phyloP scores from a whole-genome alignment of 768 basidiomycete species.

The Rhizopogon roseolus region DNA sequence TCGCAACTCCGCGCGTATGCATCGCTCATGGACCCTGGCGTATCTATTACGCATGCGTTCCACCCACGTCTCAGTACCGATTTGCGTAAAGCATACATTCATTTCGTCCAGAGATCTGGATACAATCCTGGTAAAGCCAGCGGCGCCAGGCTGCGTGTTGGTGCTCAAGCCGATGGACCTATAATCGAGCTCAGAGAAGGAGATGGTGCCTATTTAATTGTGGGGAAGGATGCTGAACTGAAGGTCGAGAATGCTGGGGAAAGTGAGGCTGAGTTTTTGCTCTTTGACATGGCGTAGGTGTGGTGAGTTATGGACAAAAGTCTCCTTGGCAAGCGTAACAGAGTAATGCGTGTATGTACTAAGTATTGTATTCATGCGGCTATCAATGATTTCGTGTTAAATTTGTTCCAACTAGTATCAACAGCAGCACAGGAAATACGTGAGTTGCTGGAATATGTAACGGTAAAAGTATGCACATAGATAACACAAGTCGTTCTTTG shows the following conservation, averaged over 20 bases:
- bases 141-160: constrained; percentile 58
- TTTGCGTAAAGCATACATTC: constrained; percentile 69
- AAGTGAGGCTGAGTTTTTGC: constrained; percentile 62
- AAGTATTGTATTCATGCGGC: neutral
- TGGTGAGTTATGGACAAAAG: too few relatives aligned
- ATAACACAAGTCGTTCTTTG: neutral
- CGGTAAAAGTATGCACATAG: too few relatives aligned
- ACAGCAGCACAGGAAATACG: too few relatives aligned
- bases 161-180: constrained; percentile 31
- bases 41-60: constrained; percentile 50
- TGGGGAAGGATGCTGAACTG: constrained; percentile 30
- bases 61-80: constrained; percentile 22
- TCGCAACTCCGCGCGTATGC: constrained; percentile 69
- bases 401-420: neutral
- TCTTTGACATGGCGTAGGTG: constrained; percentile 69
- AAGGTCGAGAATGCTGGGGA: constrained; percentile 63
- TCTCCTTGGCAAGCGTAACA: too few relatives aligned
- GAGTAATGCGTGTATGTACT: neutral
- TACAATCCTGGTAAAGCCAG: constrained; percentile 56
- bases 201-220: constrained; percentile 75
- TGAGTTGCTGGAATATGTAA: too few relatives aligned
- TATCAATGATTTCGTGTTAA: neutral
- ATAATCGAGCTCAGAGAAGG: constrained; percentile 71
- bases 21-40: constrained; percentile 58
- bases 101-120: constrained; percentile 81